phyloP scores from a whole-genome alignment of 2,329 filamentous ascomycete species.

The Saccharata proteae region DNA sequence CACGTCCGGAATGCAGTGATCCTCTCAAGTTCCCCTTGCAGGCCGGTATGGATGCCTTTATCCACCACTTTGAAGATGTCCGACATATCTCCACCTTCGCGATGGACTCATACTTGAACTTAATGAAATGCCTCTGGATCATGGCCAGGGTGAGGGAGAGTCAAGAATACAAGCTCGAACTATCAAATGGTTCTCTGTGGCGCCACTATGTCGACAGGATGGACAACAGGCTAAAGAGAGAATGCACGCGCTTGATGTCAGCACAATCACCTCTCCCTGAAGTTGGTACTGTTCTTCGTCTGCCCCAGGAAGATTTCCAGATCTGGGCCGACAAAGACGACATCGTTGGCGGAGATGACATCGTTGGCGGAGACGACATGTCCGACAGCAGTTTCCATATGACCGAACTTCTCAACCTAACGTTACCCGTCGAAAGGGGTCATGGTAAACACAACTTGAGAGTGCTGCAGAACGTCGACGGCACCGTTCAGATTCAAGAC shows the following conservation, averaged over 20 bases:
- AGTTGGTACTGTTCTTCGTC: constrained; percentile 2
- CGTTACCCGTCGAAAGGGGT: background rate
- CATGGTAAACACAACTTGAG: constrained; percentile 2
- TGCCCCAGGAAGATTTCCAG: constrained; percentile 1
- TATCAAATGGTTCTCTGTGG: background rate
- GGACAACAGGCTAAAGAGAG: background rate
- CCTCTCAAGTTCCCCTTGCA: constrained; percentile 2
- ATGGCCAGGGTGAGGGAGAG: constrained; percentile 3
- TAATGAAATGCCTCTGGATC: constrained; percentile 7
- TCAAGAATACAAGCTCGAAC: background rate
- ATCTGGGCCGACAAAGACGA: constrained; percentile 2
- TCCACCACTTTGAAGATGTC: constrained; percentile 3
- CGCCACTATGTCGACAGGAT: constrained; percentile 3
- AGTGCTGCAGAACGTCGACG: constrained; percentile 5
- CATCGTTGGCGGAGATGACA: background rate
- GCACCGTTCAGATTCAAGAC: constrained; percentile 3
- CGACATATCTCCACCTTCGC: constrained; percentile 1
- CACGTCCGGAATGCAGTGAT: constrained; percentile 1
- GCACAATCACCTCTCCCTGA: constrained; percentile 2
- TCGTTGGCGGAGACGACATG: background rate
- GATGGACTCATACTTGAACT: constrained; percentile 1
- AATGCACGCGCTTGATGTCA: background rate
- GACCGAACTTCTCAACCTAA: constrained; percentile 4
- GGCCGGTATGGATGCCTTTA: constrained; percentile 5
- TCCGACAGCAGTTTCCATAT: constrained; percentile 2